These are phyloP conservation scores for Kwoniella newhampshirensis DNA, from an alignment of 768 basidiomycete species.

Conservation along the genomic window DNA sequence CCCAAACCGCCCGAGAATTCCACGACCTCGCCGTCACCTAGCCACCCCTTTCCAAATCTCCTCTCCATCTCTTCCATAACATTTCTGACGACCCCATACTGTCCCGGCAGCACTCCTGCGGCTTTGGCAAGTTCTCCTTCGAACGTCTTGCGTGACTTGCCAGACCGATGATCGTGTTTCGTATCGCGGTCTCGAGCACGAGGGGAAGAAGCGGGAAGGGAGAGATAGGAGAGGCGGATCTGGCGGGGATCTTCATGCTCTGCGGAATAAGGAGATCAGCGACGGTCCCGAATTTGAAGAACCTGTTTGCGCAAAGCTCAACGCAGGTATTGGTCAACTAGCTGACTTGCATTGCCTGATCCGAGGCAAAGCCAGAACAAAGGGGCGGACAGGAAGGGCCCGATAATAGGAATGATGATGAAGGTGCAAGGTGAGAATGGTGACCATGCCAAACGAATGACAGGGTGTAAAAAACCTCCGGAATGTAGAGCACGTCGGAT, in stretches of 20 bases:
- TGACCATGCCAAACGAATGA: too few relatives aligned
- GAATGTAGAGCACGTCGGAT: slow-evolving; percentile 9
- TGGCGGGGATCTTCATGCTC: slow-evolving; percentile 16
- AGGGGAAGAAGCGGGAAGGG: slow-evolving; percentile 10
- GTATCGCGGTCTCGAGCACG: slow-evolving; percentile 11
- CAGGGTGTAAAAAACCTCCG: too few relatives aligned
- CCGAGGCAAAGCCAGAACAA: too few relatives aligned
- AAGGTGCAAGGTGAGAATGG: too few relatives aligned
- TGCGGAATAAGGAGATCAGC: too few relatives aligned
- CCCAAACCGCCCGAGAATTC: slow-evolving; percentile 44
- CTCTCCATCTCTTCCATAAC: slow-evolving; percentile 40
- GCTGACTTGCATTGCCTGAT: too few relatives aligned
- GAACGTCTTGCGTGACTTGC: slow-evolving; percentile 22
- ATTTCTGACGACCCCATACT: slow-evolving; percentile 50
- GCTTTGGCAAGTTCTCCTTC: slow-evolving; percentile 39
- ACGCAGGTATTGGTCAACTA: too few relatives aligned
- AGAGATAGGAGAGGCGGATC: slow-evolving; percentile 16
- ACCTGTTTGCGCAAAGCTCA: too few relatives aligned
- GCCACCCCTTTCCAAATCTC: slow-evolving; percentile 40
- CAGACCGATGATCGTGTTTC: slow-evolving; percentile 20
- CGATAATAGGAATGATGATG: too few relatives aligned
- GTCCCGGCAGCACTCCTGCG: slow-evolving; percentile 42
- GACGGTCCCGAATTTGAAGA: too few relatives aligned
- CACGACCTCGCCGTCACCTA: slow-evolving; percentile 30
- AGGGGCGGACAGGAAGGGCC: too few relatives aligned